Evolutionary conservation across 257 asterid species (phyloP), one percentile per base, ranked within the genome.

Genomic region (Mentha longifolia): DNA sequence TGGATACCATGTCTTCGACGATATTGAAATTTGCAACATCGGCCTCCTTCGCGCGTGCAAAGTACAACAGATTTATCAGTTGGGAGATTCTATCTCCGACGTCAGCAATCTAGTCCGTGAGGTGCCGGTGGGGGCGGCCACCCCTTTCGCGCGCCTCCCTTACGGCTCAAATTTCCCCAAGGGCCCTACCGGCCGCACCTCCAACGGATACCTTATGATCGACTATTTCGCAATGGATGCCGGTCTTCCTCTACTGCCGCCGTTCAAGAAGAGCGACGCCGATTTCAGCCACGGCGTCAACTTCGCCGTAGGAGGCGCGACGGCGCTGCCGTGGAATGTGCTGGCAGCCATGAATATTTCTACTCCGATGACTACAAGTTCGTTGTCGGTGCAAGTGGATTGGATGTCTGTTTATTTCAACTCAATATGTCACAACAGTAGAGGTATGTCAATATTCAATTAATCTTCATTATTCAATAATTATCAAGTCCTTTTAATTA

Each of bases 131-230:
- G 20, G 20, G 22, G 11, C 55, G 11, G 10, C 55, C 20, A 49
- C 55, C 9, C 22, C 20, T 49, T 19, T 5, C 22, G 55, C 55
- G 0, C 19, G 20, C 5, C 55, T 15, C 3, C 55, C 55, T 1
- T 49, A 49, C 3, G 55, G 55, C 7, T 33, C 7, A n/a, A 49
- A n/a, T 7, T 15, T 15, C 9, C 55, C 55, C 0, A 46, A 25
- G 70, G 87, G 83, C 0, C 70, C 84, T 56, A 25, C 58, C 12
- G 25, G 35, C 28, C 28, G 28, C 28, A 2, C 28, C 28, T 33
- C 37, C 7, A 33, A 33, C 47, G 47, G 47, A 11, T 6, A 42
- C 0, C 47, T 42, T 0, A 15, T 6, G 4, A n/a, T n/a, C n/a
- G n/a, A n/a, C n/a, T n/a, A n/a, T n/a, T n/a, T n/a, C n/a, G n/a